These are phyloP conservation scores for Entonaema liquescens DNA, from an alignment of 495 filamentous ascomycete species.

Conservation along the genomic window DNA sequence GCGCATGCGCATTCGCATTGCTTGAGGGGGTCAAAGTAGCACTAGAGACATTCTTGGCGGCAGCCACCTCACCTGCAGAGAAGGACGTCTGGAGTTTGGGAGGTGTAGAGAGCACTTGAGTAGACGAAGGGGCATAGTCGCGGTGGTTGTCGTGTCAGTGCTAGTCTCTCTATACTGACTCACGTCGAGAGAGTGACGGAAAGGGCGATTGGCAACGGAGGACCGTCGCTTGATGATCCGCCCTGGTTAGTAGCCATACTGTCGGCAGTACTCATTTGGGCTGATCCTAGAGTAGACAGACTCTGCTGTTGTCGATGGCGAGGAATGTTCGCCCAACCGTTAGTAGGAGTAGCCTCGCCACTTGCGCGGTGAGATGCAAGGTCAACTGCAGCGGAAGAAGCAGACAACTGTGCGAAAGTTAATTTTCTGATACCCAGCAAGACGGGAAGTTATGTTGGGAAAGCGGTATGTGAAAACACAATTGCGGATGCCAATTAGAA, in stretches of 20 bases:
- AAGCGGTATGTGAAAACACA: slow-evolving; percentile 15
- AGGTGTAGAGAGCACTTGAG: slow-evolving; percentile 59
- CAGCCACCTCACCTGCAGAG: slow-evolving; percentile 90
- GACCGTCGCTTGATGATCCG: slow-evolving; percentile 47
- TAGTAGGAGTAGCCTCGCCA: slow-evolving; percentile 60
- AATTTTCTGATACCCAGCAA: slow-evolving; percentile 7
- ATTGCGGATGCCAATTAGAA: not conserved
- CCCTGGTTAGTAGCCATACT: slow-evolving; percentile 28
- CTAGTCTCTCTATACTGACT: slow-evolving; percentile 54
- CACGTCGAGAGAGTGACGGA: slow-evolving; percentile 66
- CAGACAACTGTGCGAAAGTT: slow-evolving; percentile 66
- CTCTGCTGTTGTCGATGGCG: slow-evolving; percentile 86
- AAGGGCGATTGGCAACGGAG: slow-evolving; percentile 56
- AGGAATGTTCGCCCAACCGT: slow-evolving; percentile 70
- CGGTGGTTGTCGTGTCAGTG: slow-evolving; percentile 39
- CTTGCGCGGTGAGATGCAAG: slow-evolving; percentile 77
- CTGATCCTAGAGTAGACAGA: slow-evolving; percentile 70
- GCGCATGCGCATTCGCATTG: slow-evolving; percentile 71
- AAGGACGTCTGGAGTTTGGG: slow-evolving; percentile 86
- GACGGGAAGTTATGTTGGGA: not conserved
- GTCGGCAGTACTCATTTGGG: slow-evolving; percentile 46
- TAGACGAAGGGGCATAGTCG: slow-evolving; percentile 51
- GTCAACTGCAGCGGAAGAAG: slow-evolving; percentile 82
- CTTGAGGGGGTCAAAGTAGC: slow-evolving; percentile 40
- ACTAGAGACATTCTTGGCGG: slow-evolving; percentile 66